Conservation (phyloP, 306 rosid species). For the Echinosophora koreensis region DNA sequence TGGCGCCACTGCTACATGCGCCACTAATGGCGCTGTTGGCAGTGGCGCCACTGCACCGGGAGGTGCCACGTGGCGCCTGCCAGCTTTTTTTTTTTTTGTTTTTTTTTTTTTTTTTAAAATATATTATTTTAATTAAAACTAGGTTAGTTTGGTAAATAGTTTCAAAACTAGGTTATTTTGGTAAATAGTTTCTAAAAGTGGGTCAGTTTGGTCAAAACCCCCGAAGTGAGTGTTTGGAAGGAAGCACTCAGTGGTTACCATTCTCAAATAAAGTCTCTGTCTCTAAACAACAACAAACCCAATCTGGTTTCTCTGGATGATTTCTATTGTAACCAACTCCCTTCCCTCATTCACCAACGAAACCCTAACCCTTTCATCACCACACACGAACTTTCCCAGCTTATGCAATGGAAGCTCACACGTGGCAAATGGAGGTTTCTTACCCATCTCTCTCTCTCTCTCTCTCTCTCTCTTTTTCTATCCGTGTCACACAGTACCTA, state of each 20-base stretch:
- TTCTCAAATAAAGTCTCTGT: slow-evolving; percentile 58
- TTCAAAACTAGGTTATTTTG: too few relatives aligned
- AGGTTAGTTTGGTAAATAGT: too few relatives aligned
- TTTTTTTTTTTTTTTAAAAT: too few relatives aligned
- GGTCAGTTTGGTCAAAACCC: too few relatives aligned
- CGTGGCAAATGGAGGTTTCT: slow-evolving; percentile 90
- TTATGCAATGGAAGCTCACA: slow-evolving; percentile 95
- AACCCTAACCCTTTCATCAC: slow-evolving; percentile 89
- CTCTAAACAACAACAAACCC: slow-evolving; percentile 55
- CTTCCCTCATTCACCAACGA: slow-evolving; percentile 68
- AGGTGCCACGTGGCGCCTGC: too few relatives aligned
- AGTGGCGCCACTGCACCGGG: too few relatives aligned
- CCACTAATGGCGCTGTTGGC: too few relatives aligned
- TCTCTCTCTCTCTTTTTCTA: background rate
- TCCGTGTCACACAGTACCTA: too few relatives aligned
- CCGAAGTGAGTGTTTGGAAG: slow-evolving; percentile 58
- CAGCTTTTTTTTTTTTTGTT: too few relatives aligned
- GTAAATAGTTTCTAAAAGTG: too few relatives aligned
- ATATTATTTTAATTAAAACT: too few relatives aligned
- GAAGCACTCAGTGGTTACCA: slow-evolving; percentile 67
- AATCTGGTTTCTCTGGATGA: slow-evolving; percentile 68
- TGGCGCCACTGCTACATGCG: too few relatives aligned
- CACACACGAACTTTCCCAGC: slow-evolving; percentile 70
- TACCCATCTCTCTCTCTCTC: background rate
- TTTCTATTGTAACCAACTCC: slow-evolving; percentile 71